Percentiles rank a stretch among this genome's conserved stretches.
phyloP scores from a whole-genome alignment of 345 rosid species.

The Turnera subulata region DNA sequence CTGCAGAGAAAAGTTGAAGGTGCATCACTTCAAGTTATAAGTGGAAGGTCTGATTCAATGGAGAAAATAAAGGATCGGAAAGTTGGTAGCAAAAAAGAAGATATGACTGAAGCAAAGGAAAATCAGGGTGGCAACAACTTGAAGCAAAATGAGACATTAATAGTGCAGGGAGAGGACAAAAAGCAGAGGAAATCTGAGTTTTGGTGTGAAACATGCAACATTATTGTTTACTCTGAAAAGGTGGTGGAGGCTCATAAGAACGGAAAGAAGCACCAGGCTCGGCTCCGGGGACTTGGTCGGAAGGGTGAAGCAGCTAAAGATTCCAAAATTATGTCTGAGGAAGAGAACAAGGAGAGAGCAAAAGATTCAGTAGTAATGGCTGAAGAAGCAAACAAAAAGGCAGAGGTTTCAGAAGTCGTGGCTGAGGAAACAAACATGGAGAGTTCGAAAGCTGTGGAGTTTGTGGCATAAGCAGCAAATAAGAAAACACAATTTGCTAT shows the following conservation, averaged over 20 bases:
- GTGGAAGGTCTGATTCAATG: constrained; percentile 10
- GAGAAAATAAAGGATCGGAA: constrained; percentile 14
- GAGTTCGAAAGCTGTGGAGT: no score
- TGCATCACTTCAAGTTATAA: no score
- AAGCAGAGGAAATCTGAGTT: constrained; percentile 21
- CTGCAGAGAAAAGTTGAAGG: constrained; percentile 2
- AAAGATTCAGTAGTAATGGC: background rate
- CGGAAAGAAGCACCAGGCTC: constrained; percentile 51
- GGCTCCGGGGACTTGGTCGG: constrained; percentile 17
- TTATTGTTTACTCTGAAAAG: constrained; percentile 25
- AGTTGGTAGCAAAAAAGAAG: constrained; percentile 6
- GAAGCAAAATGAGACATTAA: background rate
- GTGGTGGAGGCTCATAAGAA: constrained; percentile 43
- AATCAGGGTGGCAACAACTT: background rate
- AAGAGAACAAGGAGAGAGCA: background rate
- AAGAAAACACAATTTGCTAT: no score
- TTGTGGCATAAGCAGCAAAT: no score
- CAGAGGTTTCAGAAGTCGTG: background rate
- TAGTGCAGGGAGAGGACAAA: constrained; percentile 7
- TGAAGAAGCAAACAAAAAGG: constrained; percentile 1
- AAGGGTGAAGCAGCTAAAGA: constrained; percentile 4
- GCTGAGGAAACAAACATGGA: no score
- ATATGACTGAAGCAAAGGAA: constrained; percentile 1
- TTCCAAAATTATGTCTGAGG: background rate
- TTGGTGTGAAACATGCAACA: constrained; percentile 53